A percentile compares a stretch with the other conserved stretches of the same genome.
phyloP scores from a whole-genome alignment of 352 stramenopile genomes.

The Thalassiosira ordinaria region DNA sequence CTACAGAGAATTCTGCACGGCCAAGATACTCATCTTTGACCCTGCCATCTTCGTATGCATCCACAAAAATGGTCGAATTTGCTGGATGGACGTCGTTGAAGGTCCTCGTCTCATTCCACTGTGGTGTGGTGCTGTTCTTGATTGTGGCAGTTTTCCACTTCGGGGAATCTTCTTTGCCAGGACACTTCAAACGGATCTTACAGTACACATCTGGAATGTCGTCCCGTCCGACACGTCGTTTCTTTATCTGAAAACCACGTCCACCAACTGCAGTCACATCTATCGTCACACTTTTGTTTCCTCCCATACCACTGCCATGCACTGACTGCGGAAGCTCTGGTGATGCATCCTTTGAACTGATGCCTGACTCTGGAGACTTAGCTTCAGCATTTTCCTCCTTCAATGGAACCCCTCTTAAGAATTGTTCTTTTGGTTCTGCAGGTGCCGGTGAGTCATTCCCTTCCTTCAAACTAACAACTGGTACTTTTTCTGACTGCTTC shows the following conservation, averaged over 20 bases:
- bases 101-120: constrained; percentile 67
- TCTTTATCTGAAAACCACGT: constrained; percentile 55
- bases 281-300: constrained; percentile 7
- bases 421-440: constrained; percentile 44
- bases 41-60: constrained; percentile 57
- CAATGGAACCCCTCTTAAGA: neutral
- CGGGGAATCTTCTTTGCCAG: neutral
- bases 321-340: too few relatives aligned
- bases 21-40: constrained; percentile 57
- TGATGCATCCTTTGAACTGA: constrained; percentile 6
- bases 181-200: constrained; percentile 48
- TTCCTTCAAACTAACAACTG: constrained; percentile 54
- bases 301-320: neutral
- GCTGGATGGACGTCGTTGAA: constrained; percentile 43
- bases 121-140: constrained; percentile 62
- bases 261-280: constrained; percentile 52
- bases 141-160: constrained; percentile 59
- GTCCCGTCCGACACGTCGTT: constrained; percentile 40
- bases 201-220: constrained; percentile 68
- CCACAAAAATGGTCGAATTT: constrained; percentile 42
- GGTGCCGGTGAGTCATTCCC: too few relatives aligned
- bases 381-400: too few relatives aligned
- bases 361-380: too few relatives aligned
- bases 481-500: too few relatives aligned
- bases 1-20: constrained; percentile 44